Evolutionary conservation across 2,329 filamentous ascomycete genomes (phyloP), one percentile per base, ranked within the genome.

Genomic region (Coniochaeta hoffmannii): DNA sequence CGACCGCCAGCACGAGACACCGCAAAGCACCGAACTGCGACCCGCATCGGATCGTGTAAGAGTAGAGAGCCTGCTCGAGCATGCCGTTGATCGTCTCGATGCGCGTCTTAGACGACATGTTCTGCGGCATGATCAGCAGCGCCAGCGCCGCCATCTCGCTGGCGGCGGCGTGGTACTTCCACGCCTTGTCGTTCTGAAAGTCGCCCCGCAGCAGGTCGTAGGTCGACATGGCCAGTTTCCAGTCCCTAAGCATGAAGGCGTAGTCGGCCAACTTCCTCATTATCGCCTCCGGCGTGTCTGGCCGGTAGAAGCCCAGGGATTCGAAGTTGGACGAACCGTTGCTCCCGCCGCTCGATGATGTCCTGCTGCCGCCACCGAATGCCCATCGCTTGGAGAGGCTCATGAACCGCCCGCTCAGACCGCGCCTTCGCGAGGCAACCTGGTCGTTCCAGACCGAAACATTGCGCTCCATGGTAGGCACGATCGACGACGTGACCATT

Each of bases 401-500:
- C 78, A 96, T 91, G 70, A 99, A 93, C n/a, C 91, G 85, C 11
- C 95, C 95, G 55, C 89, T 89, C 50, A 99, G 79, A 14, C 95
- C 95, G 65, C 90, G 86, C 56, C 95, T 81, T 57, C 90, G 83
- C 12, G 95, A 97, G 15, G 93, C 92, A 26, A 97, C 89, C 69
- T 97, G 93, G 64, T 99, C 94, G 66, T 99, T 99, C 95, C 94
- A 99, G 5, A 91, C 79, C 6, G 90, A 87, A 11, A 96, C 83
- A 61, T 89, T 86, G 55, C 93, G 87, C 71, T 99, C 94, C 95
- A 99, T 99, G 38, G 89, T 92, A 1, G 95, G 94, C 56, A 99
- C 80, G 53, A 99, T 85, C 1, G 93, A 97, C 68, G 97, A 93
- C 1, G 89, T 94, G 8, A 97, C 89, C 78, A 99, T 89, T 69